Base-by-base conservation (phyloP, 768 basidiomycete species). In the Amanita phalloides region DNA sequence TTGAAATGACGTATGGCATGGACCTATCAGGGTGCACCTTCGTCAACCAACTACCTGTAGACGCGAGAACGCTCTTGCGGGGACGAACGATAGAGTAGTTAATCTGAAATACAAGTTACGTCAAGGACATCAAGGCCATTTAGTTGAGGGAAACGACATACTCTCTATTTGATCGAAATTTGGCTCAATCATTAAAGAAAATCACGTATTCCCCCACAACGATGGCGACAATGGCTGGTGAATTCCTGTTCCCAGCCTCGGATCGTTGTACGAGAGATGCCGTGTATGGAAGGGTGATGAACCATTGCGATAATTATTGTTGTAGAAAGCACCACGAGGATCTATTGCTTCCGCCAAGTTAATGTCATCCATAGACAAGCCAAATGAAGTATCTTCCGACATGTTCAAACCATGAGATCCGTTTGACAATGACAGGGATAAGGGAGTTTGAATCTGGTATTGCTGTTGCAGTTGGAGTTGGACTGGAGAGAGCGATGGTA, bases 141-240 rank as follows among this genome's bases (percentile, higher is more conserved):
- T 28, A 20, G 8, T 33, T 6, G 20, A 14, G 28, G 43, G 17
- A 41, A 20, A 30, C n/a, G 17, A 32, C 38, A 3, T 33, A 50
- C 49, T 25, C 39, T 50, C 49, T 42, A 30, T 28, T 43, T n/a
- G 17, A 33, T 32, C 36, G 20, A 35, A 47, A 38, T 26, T 49
- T 28, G 38, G 39, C 14, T 10, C 32, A 49, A 38, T 21, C 41
- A 30, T 11, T 32, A 5, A 25, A 30, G 14, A 17, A 39, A 44
- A 37, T 52, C 43, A 52, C 25, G 51, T 52, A 52, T 37, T 52
- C 11, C 43, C 51, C 51, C 51, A 52, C n/a, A 52, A 21, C 6
- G 48, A 20, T 37, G 42, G 51, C 9, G 50, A 43, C n/a, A 41
- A 30, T n/a, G 39, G 33, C 23, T 44, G 50, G 3, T 26, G 38